These are phyloP conservation scores for Apiotrichum montevideense DNA, from an alignment of 1,284 basidiomycete species.

Conservation along the genomic window DNA sequence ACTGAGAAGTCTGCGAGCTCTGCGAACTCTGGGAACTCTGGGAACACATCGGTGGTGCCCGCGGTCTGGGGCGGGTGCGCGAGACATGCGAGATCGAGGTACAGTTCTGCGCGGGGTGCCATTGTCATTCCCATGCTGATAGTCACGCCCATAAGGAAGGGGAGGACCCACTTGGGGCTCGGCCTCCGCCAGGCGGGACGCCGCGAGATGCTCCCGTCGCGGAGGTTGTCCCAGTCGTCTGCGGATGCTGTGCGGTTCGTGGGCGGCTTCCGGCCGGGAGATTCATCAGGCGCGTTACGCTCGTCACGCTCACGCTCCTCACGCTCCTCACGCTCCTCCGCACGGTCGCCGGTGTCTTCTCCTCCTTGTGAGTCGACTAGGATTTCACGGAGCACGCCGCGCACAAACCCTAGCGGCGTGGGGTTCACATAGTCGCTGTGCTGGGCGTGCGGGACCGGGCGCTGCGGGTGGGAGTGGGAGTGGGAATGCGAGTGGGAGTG, in stretches of 20 bases:
- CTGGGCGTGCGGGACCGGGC: no score
- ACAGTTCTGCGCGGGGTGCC: constrained; percentile 39
- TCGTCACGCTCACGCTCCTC: no score
- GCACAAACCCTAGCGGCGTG: no score
- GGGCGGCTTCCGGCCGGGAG: not conserved
- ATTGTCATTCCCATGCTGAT: constrained; percentile 37
- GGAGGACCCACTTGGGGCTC: constrained; percentile 36
- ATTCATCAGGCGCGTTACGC: no score
- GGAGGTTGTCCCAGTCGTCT: constrained; percentile 25
- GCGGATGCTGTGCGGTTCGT: not conserved
- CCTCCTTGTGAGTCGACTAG: no score
- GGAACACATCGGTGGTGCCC: constrained; percentile 11
- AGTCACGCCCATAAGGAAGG: constrained; percentile 34
- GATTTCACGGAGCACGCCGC: no score
- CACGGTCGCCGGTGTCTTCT: no score
- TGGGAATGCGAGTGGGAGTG: no score
- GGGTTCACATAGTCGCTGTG: no score
- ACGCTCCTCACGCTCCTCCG: no score
- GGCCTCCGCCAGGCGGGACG: constrained; percentile 39
- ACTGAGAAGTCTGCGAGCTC: no score
- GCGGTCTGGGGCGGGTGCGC: constrained; percentile 34
- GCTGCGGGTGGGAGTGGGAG: no score
- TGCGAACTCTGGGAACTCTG: not conserved
- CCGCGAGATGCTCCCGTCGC: constrained; percentile 25
- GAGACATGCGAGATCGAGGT: constrained; percentile 44